phyloP scores from a whole-genome alignment of 2,329 filamentous ascomycete genomes.

The Hortaea werneckii region DNA sequence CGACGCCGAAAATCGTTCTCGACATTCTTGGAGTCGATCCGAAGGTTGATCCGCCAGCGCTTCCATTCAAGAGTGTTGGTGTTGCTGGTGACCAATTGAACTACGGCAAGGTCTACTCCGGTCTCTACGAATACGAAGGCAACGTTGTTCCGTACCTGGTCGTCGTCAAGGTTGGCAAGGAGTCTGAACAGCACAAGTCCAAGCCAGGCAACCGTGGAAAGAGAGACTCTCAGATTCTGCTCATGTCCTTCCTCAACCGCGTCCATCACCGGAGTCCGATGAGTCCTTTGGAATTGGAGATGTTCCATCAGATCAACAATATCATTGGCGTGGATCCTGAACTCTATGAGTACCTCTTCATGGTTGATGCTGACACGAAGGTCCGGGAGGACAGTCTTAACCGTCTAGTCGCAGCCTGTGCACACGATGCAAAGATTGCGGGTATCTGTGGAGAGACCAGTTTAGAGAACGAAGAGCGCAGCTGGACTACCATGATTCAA shows the following conservation, averaged over 20 bases:
- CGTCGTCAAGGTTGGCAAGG: constrained; percentile 92
- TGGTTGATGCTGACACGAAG: constrained; percentile 95
- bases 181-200: constrained; percentile 79
- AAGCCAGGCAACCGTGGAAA: constrained; percentile 98
- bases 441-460: constrained; percentile 97
- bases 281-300: constrained; percentile 91
- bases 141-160: constrained; percentile 96
- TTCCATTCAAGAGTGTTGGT: constrained; percentile 90
- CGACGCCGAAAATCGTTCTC: constrained; percentile 93
- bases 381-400: constrained; percentile 89
- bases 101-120: constrained; percentile 97
- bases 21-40: constrained; percentile 96
- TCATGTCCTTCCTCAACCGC: constrained; percentile 96
- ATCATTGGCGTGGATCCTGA: constrained; percentile 97
- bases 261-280: constrained; percentile 91
- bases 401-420: constrained; percentile 80
- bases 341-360: constrained; percentile 91
- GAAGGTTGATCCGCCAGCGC: constrained; percentile 85
- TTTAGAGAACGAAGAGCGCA: constrained; percentile 86
- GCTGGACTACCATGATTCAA: constrained; percentile 99
- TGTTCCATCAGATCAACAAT: constrained; percentile 99
- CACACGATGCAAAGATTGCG: constrained; percentile 89
- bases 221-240: constrained; percentile 89
- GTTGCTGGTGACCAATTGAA: constrained; percentile 86
- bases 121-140: constrained; percentile 93